Evolutionary conservation across 176 grass and related monocot species (phyloP), one percentile per base, ranked within the genome.

Genomic region (Eleusine indica): DNA sequence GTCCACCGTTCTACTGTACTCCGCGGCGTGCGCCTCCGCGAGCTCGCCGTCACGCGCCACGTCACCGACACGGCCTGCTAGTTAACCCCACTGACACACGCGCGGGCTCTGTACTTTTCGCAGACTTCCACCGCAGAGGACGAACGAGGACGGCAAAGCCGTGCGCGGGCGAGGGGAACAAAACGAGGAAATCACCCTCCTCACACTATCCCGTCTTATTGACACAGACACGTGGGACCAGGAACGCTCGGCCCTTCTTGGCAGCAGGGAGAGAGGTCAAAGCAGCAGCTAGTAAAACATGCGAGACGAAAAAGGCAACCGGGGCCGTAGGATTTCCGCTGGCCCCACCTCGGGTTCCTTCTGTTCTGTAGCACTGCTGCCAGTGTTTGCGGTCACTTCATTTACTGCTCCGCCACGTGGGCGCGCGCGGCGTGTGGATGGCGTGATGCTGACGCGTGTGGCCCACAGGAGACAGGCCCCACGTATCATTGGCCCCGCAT

Each of bases 1-100:
- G 53, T 56, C 53, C 53, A 56, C 53, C 16, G 53, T 56, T 56
- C 16, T 54, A 56, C 25, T 25, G 25, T 25, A 25, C 17, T 56
- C 53, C 53, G 17, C 48, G 48, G 48, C 48, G 48, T 15, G 48
- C 48, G 48, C 48, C 3, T 53, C 51, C 51, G 53, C 17, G 53
- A 56, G 19, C 53, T 19, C 17, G 53, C 53, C 17, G 3, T 5
- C 14, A 3, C 52, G 16, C 54, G 18, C 54, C 54, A 57, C 17
- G 54, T 57, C 6, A 53, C 51, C 51, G 51, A 53, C 51, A 53
- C 51, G 51, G 15, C 14, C 51, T 53, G 51, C 51, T 3, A 17
- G 48, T 53, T 53, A 16, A 53, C 51, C 48, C 76, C 75, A 9
- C 78, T 51, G 48, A 76, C 78, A 76, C 78, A 61, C 49, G 25